phyloP scores from a whole-genome alignment of 2,329 filamentous ascomycete species.

The Neonectria faginata region DNA sequence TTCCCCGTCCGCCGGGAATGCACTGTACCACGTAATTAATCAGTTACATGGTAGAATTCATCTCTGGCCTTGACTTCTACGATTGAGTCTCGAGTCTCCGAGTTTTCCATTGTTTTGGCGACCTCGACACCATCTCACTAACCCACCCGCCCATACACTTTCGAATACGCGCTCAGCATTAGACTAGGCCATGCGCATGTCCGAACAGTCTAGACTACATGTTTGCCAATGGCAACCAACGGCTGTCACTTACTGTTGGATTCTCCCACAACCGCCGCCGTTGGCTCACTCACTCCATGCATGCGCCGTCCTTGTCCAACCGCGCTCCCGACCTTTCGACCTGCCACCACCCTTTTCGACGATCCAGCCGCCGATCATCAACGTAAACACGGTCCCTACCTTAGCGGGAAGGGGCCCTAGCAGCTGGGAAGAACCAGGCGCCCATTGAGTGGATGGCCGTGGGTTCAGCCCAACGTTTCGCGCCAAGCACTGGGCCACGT shows the following conservation, averaged over 20 bases:
- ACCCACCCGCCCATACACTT: not conserved
- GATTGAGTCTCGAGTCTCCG: too few species aligned
- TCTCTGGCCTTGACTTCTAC: too few species aligned
- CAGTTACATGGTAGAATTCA: too few species aligned
- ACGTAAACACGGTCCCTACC: conserved; percentile 14
- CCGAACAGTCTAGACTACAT: too few species aligned
- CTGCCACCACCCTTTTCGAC: not conserved
- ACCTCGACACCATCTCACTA: not conserved
- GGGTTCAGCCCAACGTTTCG: not conserved
- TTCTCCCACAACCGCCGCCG: conserved; percentile 20
- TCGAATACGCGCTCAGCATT: not conserved
- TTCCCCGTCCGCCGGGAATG: conserved; percentile 33
- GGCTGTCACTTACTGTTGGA: not conserved
- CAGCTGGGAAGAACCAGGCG: not conserved
- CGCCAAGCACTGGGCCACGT: not conserved
- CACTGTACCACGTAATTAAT: too few species aligned
- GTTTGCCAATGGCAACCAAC: conserved; percentile 10
- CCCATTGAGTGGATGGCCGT: not conserved
- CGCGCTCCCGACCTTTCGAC: not conserved
- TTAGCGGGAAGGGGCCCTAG: conserved; percentile 8
- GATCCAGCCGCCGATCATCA: conserved; percentile 19
- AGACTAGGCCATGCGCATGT: not conserved
- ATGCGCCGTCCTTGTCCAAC: conserved; percentile 13
- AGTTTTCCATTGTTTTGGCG: not conserved
- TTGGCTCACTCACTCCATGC: conserved; percentile 5